A percentile compares a stretch with the other conserved stretches of the same genome.
Conservation (phyloP, 257 asterid species). For the Gardenia jasminoides region DNA sequence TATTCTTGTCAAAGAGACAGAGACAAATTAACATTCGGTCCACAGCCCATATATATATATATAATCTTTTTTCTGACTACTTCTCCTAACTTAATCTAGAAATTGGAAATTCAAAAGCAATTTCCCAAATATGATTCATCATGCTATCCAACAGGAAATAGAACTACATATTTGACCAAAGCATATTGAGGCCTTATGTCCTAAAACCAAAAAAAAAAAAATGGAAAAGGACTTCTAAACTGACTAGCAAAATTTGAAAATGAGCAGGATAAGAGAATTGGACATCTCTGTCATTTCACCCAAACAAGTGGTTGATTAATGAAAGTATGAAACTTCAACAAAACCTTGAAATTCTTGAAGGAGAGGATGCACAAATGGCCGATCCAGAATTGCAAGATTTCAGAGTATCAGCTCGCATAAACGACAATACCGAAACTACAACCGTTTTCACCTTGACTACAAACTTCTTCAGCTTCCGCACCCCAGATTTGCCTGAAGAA, state of each 20-base stretch:
- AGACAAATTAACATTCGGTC: neutral
- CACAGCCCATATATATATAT: too few species aligned
- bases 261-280: neutral
- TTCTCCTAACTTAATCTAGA: too few species aligned
- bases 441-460: constrained; percentile 37
- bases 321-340: constrained; percentile 14
- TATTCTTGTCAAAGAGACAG: neutral
- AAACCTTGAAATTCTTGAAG: constrained; percentile 31
- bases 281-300: neutral
- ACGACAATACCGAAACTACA: constrained; percentile 34
- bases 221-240: neutral
- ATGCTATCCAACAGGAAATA: neutral
- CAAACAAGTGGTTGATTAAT: neutral
- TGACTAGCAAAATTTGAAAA: neutral
- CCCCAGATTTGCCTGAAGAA: constrained; percentile 17
- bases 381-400: constrained; percentile 39
- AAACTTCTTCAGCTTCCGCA: constrained; percentile 37
- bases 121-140: neutral
- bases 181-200: neutral
- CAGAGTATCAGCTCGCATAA: constrained; percentile 36
- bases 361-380: constrained; percentile 36
- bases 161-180: neutral
- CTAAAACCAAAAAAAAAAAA: neutral
- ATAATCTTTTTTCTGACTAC: too few species aligned
- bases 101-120: neutral